A percentile compares a stretch with the other conserved stretches of the same genome.
phyloP scores from a whole-genome alignment of 306 rosid species.

The Styphnolobium japonicum region DNA sequence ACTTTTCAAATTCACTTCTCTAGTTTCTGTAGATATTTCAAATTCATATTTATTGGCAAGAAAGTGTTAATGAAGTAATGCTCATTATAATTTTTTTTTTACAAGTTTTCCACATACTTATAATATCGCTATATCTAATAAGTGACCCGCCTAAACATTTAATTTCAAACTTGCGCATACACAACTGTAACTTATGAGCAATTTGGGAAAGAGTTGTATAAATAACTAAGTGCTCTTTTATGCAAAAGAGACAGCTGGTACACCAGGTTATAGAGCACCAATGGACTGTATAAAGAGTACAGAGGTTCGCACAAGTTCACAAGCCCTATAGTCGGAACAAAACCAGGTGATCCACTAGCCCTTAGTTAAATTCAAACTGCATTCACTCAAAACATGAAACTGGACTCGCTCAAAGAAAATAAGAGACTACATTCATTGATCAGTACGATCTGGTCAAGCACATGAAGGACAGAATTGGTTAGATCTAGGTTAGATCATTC shows the following conservation, averaged over 20 bases:
- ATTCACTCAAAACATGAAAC: slow-evolving; percentile 32
- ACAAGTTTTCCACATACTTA: background rate
- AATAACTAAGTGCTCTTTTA: background rate
- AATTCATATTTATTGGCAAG: background rate
- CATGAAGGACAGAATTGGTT: slow-evolving; percentile 55
- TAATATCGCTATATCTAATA: background rate
- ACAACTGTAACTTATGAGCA: background rate
- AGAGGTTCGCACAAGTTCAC: background rate
- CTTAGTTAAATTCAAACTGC: slow-evolving; percentile 25
- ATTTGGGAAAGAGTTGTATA: background rate
- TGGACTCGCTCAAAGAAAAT: slow-evolving; percentile 34
- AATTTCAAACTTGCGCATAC: too few relatives aligned
- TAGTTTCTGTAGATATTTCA: background rate
- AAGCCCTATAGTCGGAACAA: background rate
- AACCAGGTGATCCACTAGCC: background rate
- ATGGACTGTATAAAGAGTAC: background rate
- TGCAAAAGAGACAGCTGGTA: background rate
- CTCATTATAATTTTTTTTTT: background rate
- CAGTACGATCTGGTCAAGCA: slow-evolving; percentile 50
- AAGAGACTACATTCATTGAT: slow-evolving; percentile 49
- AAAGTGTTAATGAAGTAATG: background rate
- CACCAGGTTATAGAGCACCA: background rate
- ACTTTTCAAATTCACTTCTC: background rate
- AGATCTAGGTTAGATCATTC: slow-evolving; percentile 77
- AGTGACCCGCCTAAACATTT: too few relatives aligned